Evolutionary conservation across 805 yeast species (phyloP).

Genomic region (Zygosaccharomyces rouxii): DNA sequence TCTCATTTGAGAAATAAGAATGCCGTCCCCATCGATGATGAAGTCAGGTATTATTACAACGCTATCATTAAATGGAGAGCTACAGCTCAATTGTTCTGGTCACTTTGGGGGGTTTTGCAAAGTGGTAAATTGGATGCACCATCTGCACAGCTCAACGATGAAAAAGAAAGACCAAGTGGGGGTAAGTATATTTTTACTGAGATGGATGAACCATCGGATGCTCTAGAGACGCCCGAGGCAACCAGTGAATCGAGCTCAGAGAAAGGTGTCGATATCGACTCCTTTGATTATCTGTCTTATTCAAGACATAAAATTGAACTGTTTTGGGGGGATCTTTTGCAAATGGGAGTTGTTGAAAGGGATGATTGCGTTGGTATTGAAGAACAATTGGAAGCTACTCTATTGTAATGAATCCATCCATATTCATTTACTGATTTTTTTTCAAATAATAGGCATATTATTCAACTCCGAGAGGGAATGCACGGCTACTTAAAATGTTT

Average conservation of each 20-base stretch:
- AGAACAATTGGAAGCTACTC: constrained; percentile 8
- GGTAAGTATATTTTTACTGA: constrained; percentile 42
- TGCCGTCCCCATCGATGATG: constrained; percentile 37
- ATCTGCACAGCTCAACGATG: constrained; percentile 23
- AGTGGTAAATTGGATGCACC: constrained; percentile 41
- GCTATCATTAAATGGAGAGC: constrained; percentile 78
- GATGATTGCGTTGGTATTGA: constrained; percentile 15
- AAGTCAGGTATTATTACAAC: constrained; percentile 51
- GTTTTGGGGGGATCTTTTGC: constrained; percentile 68
- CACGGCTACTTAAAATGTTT: not conserved
- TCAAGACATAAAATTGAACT: constrained; percentile 69
- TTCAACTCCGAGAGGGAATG: not conserved
- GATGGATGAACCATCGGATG: constrained; percentile 12
- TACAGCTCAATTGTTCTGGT: constrained; percentile 75
- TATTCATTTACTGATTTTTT: not conserved
- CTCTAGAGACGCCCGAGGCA: constrained; percentile 23
- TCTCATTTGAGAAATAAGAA: constrained; percentile 45
- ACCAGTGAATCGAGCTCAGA: constrained; percentile 20
- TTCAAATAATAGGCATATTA: constrained; percentile 1
- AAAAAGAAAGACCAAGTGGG: constrained; percentile 54
- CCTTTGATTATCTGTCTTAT: constrained; percentile 75
- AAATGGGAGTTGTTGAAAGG: constrained; percentile 48
- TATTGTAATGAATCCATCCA: not conserved
- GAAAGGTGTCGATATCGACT: constrained; percentile 43
- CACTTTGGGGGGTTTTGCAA: constrained; percentile 88